Evolutionary conservation across 2,329 filamentous ascomycete genomes (phyloP).

Genomic region (Epichloe elymi): DNA sequence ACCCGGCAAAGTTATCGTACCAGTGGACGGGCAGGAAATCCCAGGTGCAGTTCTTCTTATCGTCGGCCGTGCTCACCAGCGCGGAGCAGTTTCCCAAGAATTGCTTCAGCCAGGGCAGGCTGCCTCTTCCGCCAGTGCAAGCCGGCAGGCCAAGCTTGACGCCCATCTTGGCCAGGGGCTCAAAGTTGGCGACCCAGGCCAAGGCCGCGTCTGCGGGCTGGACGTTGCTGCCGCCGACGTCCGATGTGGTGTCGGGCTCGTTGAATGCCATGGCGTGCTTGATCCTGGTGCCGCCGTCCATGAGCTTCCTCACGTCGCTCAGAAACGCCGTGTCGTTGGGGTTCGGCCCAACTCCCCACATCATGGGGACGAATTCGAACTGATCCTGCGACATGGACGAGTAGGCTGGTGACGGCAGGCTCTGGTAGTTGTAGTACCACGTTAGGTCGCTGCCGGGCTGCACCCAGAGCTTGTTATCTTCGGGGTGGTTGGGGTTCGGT

Average conservation of each 20-base stretch:
- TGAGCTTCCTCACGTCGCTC: constrained; percentile 39
- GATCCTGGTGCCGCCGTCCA: constrained; percentile 42
- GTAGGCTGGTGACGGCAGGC: constrained; percentile 41
- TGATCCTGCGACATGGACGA: constrained; percentile 32
- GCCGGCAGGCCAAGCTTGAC: constrained; percentile 58
- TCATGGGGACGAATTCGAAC: constrained; percentile 70
- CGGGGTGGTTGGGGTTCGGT: constrained; percentile 35
- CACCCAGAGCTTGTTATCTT: constrained; percentile 56
- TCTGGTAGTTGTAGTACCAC: constrained; percentile 77
- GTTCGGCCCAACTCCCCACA: constrained; percentile 49
- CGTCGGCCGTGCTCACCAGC: constrained; percentile 32
- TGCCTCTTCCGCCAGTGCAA: constrained; percentile 47
- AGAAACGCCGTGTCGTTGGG: constrained; percentile 46
- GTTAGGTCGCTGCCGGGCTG: constrained; percentile 44
- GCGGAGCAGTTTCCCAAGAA: constrained; percentile 52
- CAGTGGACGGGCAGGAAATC: constrained; percentile 54
- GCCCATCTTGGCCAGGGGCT: constrained; percentile 51
- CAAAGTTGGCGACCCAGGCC: constrained; percentile 58
- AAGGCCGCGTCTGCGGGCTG: constrained; percentile 46
- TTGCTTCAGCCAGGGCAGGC: constrained; percentile 52
- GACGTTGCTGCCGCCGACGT: constrained; percentile 50
- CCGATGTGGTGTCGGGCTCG: constrained; percentile 52
- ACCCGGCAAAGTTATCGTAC: constrained; percentile 56
- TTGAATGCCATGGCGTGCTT: constrained; percentile 64
- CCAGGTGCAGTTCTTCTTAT: constrained; percentile 41